These are phyloP conservation scores for Pleurotus eryngii DNA, from an alignment of 768 basidiomycete genomes.

Conservation along the genomic window DNA sequence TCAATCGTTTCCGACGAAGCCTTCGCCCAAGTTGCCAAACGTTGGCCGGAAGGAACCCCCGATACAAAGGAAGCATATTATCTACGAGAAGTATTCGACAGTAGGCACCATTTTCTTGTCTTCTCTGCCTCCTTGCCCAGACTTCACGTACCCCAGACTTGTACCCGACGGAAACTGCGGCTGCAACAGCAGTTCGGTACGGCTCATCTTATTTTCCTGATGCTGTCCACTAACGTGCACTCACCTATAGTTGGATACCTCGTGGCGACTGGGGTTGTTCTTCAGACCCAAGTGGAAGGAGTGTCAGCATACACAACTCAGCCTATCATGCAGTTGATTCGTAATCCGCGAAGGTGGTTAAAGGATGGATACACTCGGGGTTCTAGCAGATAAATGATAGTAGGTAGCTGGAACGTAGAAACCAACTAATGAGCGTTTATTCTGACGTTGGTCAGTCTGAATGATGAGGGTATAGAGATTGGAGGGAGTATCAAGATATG, in stretches of 20 bases:
- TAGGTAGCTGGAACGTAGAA: constrained; percentile 17
- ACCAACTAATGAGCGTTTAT: constrained; percentile 7
- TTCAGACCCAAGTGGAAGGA: constrained; percentile 91
- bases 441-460: constrained; percentile 9
- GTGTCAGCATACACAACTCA: constrained; percentile 92
- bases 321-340: constrained; percentile 58
- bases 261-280: constrained; percentile 96
- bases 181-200: constrained; percentile 86
- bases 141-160: constrained; percentile 42
- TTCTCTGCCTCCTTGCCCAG: constrained; percentile 8
- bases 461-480: constrained; percentile 7
- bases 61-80: constrained; percentile 97
- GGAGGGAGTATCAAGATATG: constrained; percentile 7
- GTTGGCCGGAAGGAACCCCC: constrained; percentile 79
- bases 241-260: constrained; percentile 74
- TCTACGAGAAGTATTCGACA: constrained; percentile 89
- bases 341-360: constrained; percentile 12
- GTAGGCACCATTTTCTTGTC: constrained; percentile 30
- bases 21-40: constrained; percentile 66
- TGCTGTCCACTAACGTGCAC: constrained; percentile 11
- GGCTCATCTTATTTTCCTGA: constrained; percentile 23
- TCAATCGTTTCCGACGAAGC: constrained; percentile 74
- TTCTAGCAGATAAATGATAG: constrained; percentile 14
- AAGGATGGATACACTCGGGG: not conserved
- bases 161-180: constrained; percentile 85